A percentile compares a stretch with the other conserved stretches of the same genome.
Evolutionary conservation across 805 yeast genomes (phyloP).

Genomic region (Yamadazyma insecticola): DNA sequence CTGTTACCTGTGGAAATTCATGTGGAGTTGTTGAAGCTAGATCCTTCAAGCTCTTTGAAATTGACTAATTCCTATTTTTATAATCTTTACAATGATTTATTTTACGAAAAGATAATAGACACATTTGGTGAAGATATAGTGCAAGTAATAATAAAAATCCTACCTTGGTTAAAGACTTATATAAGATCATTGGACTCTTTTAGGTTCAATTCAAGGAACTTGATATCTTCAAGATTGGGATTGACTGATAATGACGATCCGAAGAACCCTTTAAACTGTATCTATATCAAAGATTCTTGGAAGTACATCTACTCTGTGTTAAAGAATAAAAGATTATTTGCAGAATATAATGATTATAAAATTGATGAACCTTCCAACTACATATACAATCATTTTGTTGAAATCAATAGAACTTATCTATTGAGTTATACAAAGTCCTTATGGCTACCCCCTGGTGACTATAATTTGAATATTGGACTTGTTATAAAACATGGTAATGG

Average conservation of each 20-base stretch:
- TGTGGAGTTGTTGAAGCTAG: conserved; percentile 25
- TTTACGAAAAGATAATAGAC: conserved; percentile 32
- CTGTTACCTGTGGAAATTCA: conserved; percentile 45
- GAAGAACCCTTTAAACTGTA: conserved; percentile 18
- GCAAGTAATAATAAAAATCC: conserved; percentile 25
- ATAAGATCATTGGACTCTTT: conserved; percentile 36
- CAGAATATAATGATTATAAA: conserved; percentile 39
- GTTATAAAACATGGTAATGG: conserved; percentile 53
- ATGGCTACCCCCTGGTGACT: conserved; percentile 45
- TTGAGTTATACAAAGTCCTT: conserved; percentile 42
- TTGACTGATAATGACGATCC: conserved; percentile 19
- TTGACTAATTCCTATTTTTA: conserved; percentile 41
- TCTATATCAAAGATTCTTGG: conserved; percentile 52
- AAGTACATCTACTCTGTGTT: conserved; percentile 46
- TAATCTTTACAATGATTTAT: conserved; percentile 46
- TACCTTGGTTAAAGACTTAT: conserved; percentile 35
- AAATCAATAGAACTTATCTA: conserved; percentile 46
- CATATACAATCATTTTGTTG: conserved; percentile 40
- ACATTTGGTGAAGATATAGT: conserved; percentile 36
- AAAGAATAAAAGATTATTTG: conserved; percentile 49
- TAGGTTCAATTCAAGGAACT: conserved; percentile 20
- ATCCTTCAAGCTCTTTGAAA: conserved; percentile 31
- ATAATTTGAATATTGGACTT: conserved; percentile 48
- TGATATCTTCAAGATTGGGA: conserved; percentile 22
- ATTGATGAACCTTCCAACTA: conserved; percentile 47